Conservation (phyloP, 345 rosid species). For the Eutrema heterophyllum region DNA sequence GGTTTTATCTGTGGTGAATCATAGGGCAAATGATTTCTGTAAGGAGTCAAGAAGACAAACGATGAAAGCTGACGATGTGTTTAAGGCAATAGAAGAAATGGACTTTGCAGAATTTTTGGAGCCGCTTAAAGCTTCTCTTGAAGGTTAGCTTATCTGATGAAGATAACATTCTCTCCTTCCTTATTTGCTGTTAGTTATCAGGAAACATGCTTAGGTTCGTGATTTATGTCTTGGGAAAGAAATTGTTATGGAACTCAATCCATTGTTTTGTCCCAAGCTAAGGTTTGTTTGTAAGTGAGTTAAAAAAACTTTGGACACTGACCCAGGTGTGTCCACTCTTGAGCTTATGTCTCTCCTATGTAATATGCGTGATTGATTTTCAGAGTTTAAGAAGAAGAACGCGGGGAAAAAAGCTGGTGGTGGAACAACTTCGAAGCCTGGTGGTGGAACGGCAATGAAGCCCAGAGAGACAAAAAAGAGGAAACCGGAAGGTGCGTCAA, state of each 20-base stretch:
- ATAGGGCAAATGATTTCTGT: constrained; percentile 67
- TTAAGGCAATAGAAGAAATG: constrained; percentile 57
- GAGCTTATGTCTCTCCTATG: neutral
- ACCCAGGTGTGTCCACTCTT: neutral
- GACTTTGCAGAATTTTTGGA: constrained; percentile 60
- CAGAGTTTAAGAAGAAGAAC: constrained; percentile 65
- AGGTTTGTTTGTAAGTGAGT: neutral
- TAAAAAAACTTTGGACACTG: neutral
- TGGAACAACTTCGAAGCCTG: constrained; percentile 26
- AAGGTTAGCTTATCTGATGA: constrained; percentile 25
- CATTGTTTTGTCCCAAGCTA: neutral
- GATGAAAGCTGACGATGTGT: constrained; percentile 58
- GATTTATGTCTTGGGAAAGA: no score
- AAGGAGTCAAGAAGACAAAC: constrained; percentile 69
- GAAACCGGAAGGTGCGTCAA: constrained; percentile 37
- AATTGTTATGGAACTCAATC: no score
- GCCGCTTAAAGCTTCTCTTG: constrained; percentile 60
- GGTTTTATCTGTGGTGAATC: neutral
- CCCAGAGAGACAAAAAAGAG: constrained; percentile 47
- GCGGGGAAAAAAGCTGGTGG: constrained; percentile 46
- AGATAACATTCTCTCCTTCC: neutral
- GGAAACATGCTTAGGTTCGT: no score
- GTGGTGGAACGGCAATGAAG: constrained; percentile 19
- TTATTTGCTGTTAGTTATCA: neutral
- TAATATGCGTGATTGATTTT: neutral